phyloP scores from a whole-genome alignment of 2,329 filamentous ascomycete genomes.

The Fusarium metavorans region DNA sequence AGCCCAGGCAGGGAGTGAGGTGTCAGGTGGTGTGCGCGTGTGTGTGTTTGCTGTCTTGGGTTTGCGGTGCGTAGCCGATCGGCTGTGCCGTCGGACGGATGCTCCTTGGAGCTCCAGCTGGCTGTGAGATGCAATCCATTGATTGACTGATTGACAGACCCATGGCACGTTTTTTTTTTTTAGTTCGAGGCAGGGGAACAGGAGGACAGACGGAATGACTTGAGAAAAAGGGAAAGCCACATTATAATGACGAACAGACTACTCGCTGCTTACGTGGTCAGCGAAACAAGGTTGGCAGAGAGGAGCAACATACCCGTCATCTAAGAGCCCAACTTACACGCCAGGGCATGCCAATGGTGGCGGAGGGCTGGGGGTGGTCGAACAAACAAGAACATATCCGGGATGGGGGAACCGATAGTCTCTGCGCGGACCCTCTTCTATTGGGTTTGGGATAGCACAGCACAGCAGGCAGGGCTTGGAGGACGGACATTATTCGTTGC shows the following conservation, averaged over 20 bases:
- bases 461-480: slow-evolving; percentile 6
- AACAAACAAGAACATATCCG: neutral
- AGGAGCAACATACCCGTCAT: neutral
- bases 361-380: neutral
- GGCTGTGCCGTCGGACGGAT: slow-evolving; percentile 17
- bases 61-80: slow-evolving; percentile 25
- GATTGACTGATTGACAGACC: neutral
- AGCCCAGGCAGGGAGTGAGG: neutral
- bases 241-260: slow-evolving; percentile 13
- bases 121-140: slow-evolving; percentile 2
- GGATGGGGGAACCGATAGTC: neutral
- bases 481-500: slow-evolving; percentile 15
- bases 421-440: neutral
- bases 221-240: slow-evolving; percentile 14
- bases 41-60: slow-evolving; percentile 24
- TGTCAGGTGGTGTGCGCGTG: slow-evolving; percentile 7
- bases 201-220: neutral
- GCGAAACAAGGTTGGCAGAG: neutral
- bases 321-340: neutral
- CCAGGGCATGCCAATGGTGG: neutral
- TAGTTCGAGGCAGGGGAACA: slow-evolving; percentile 9
- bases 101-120: neutral
- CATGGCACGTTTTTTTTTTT: neutral
- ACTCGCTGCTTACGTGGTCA: neutral
- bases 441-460: slow-evolving; percentile 5